A percentile compares a stretch with the other conserved stretches of the same genome.
These are phyloP conservation scores for Alternaria postmessia DNA, from an alignment of 2,329 filamentous ascomycete genomes.

Conservation along the genomic window DNA sequence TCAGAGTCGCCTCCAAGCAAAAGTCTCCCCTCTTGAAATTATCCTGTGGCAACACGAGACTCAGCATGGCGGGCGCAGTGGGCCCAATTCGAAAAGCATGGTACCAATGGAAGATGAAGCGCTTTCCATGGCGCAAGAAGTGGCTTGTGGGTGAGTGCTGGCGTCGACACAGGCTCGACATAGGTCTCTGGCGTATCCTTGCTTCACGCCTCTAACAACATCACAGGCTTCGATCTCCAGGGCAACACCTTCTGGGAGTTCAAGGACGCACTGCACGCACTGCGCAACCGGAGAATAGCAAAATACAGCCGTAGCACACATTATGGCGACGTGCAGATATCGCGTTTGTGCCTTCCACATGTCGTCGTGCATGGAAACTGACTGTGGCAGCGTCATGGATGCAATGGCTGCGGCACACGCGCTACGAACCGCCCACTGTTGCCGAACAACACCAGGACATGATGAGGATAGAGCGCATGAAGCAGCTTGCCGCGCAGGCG, in stretches of 20 bases:
- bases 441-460: constrained; percentile 67
- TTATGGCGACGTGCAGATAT: constrained; percentile 67
- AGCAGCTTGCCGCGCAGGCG: constrained; percentile 65
- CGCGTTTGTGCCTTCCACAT: constrained; percentile 53
- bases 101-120: constrained; percentile 69
- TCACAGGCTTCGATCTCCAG: constrained; percentile 65
- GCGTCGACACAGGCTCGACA: constrained; percentile 2
- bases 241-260: constrained; percentile 75
- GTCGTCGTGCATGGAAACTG: neutral
- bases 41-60: constrained; percentile 14
- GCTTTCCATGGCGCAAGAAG: constrained; percentile 68
- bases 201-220: constrained; percentile 15
- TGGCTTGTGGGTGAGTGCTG: constrained; percentile 63
- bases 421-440: constrained; percentile 63
- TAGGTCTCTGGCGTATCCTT: constrained; percentile 9
- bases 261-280: constrained; percentile 63
- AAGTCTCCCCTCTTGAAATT: constrained; percentile 5
- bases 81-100: constrained; percentile 58
- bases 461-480: constrained; percentile 65
- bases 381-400: constrained; percentile 67
- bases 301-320: constrained; percentile 62
- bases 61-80: constrained; percentile 49
- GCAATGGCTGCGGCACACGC: constrained; percentile 72
- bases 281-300: constrained; percentile 66
- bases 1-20: constrained; percentile 14